Base-by-base conservation (phyloP, 2,329 filamentous ascomycete species). In the Bipolaris sorokiniana region DNA sequence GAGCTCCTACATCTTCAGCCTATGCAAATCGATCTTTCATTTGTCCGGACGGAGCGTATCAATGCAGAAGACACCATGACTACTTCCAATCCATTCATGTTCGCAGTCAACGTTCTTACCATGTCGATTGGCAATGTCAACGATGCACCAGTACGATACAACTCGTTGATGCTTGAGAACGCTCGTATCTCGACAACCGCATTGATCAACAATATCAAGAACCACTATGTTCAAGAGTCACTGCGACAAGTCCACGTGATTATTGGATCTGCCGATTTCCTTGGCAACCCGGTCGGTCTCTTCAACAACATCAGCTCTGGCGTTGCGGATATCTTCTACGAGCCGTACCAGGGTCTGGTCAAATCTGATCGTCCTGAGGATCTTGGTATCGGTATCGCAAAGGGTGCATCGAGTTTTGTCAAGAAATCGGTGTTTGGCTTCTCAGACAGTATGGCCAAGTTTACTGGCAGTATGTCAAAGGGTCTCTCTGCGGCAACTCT, bases 61-160 rank as follows among this genome's bases (percentile, higher is more conserved):
- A 99, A 99, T 64, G 94, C 91, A 2, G 94, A 98, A 75, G 93
- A 98, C 75, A 96, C 95, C 67, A 90, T 92, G 45, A 92, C 91
- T 45, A 80, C 79, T 13, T 92, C 92, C 40, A 99, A 97, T 72
- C 96, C 96, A 0, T 84, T 99, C 76, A 98, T 98, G 93, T 99
- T 98, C 80, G 93, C 97, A 74, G 88, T 98, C 76, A 98, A 99
- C 72, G 91, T 98, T 65, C 88, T 99, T 82, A 98, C 96, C 0
- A 99, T 99, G 95, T 96, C 95, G 13, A 95, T 99, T 70, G 95
- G 95, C 63, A 99, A 99, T 70, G 92, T 99, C 81, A 99, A 99
- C 70, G 96, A 99, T 77, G 95, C 95, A 6, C 96, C 95, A 0
- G 88, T 99, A 51, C 88, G 92, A 46, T 87, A 99, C 73, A 99